Evolutionary conservation across 305 asterid genomes (phyloP).

Genomic region (Lippia alba): DNA sequence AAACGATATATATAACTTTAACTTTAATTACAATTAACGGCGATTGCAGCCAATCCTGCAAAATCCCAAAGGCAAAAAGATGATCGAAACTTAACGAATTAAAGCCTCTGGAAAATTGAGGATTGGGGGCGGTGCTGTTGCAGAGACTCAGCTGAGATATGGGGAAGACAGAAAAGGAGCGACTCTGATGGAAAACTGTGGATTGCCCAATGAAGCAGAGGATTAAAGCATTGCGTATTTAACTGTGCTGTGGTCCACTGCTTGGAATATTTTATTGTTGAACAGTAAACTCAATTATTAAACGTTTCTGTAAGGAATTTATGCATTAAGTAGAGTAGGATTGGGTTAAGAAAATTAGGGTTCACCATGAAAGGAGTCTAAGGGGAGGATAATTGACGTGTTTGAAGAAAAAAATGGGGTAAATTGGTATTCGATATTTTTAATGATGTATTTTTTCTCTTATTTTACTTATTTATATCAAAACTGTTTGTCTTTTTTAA

Average conservation of each 20-base stretch:
- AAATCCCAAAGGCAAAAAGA: conserved; percentile 38
- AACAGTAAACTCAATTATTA: neutral
- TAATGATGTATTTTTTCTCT: no score
- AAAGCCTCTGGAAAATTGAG: conserved; percentile 31
- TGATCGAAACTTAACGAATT: conserved; percentile 8
- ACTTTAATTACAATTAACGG: no score
- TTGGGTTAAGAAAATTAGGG: no score
- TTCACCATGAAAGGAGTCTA: no score
- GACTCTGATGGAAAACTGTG: conserved; percentile 36
- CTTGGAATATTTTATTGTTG: neutral
- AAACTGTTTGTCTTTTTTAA: no score
- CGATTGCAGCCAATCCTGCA: conserved; percentile 5
- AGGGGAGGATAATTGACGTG: no score
- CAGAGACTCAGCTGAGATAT: conserved; percentile 29
- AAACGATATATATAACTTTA: neutral
- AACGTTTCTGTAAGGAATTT: no score
- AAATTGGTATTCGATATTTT: no score
- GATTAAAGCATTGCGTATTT: neutral
- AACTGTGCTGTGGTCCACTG: conserved; percentile 23
- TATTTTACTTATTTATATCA: no score
- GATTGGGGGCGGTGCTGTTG: conserved; percentile 29
- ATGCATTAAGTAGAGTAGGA: no score
- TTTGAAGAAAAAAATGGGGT: no score
- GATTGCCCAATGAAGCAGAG: conserved; percentile 18
- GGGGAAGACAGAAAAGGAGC: neutral